These are phyloP conservation scores for Kodamaea derodonti DNA, from an alignment of 1,139 yeast genomes.

Conservation along the genomic window DNA sequence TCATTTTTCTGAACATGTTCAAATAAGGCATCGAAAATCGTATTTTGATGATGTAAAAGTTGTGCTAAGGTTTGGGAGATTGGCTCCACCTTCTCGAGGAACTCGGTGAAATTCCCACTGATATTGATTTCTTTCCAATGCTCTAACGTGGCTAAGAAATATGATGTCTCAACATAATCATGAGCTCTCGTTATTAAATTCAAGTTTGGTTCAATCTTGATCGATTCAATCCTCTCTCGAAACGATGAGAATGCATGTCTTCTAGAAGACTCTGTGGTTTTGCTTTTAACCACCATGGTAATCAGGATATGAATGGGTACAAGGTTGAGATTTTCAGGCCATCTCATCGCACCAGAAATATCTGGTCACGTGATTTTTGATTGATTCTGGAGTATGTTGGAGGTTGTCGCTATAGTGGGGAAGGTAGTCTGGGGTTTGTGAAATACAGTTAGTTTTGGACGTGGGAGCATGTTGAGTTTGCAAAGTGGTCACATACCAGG, in stretches of 20 bases:
- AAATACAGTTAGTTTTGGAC: too few species aligned
- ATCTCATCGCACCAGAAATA: too few species aligned
- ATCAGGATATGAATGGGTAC: too few species aligned
- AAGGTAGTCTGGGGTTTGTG: too few species aligned
- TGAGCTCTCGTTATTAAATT: constrained; percentile 61
- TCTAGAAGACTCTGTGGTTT: constrained; percentile 53
- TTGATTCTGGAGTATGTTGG: too few species aligned
- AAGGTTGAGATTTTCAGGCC: neutral
- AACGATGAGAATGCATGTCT: constrained; percentile 71
- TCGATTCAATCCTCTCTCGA: constrained; percentile 75
- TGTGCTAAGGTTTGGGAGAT: constrained; percentile 74
- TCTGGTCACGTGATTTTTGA: too few species aligned
- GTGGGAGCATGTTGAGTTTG: too few species aligned
- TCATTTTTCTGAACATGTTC: constrained; percentile 55
- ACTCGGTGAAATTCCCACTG: constrained; percentile 67
- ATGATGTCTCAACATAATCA: constrained; percentile 71
- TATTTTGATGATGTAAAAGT: constrained; percentile 64
- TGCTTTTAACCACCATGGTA: constrained; percentile 16
- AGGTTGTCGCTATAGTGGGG: too few species aligned
- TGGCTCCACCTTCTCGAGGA: constrained; percentile 53
- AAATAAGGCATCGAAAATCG: constrained; percentile 54
- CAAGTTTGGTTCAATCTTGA: constrained; percentile 80
- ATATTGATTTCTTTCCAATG: constrained; percentile 89
- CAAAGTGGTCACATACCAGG: too few species aligned
- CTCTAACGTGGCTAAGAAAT: constrained; percentile 71